Evolutionary conservation across 2,329 filamentous ascomycete genomes (phyloP), one percentile per base, ranked within the genome.

Genomic region (Talaromyces sp.): DNA sequence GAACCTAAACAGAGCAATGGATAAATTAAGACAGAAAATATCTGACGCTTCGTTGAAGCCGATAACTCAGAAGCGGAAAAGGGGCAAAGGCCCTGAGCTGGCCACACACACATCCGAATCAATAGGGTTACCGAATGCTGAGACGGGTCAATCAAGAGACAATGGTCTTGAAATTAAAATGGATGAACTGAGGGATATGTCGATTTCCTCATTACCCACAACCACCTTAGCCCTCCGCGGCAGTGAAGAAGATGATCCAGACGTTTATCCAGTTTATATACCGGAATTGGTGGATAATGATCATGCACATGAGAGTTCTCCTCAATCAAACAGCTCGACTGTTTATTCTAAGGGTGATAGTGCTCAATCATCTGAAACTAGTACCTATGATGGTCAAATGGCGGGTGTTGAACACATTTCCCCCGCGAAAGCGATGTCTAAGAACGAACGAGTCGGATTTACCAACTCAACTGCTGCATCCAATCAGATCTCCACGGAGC

Each of bases 1-100:
- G 0, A 91, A 96, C 49, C 14, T 54, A 11, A 1, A 57, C 29
- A 32, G 7, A 32, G 29, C n/a, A n/a, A n/a, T n/a, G n/a, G n/a
- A n/a, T n/a, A n/a, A n/a, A n/a, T n/a, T n/a, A n/a, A n/a, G n/a
- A n/a, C n/a, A n/a, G n/a, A n/a, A n/a, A n/a, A n/a, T n/a, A n/a
- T n/a, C n/a, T n/a, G n/a, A n/a, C n/a, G n/a, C n/a, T n/a, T n/a
- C n/a, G n/a, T n/a, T n/a, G n/a, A n/a, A n/a, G n/a, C n/a, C n/a
- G n/a, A n/a, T n/a, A n/a, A n/a, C n/a, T n/a, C n/a, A n/a, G n/a
- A n/a, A n/a, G n/a, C n/a, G n/a, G n/a, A n/a, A n/a, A n/a, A n/a
- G n/a, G n/a, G n/a, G n/a, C n/a, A n/a, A n/a, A n/a, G n/a, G n/a
- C n/a, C n/a, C n/a, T n/a, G n/a, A n/a, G n/a, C n/a, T n/a, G n/a